phyloP scores from a whole-genome alignment of 805 yeast species.

The Candida arabinofermentans region DNA sequence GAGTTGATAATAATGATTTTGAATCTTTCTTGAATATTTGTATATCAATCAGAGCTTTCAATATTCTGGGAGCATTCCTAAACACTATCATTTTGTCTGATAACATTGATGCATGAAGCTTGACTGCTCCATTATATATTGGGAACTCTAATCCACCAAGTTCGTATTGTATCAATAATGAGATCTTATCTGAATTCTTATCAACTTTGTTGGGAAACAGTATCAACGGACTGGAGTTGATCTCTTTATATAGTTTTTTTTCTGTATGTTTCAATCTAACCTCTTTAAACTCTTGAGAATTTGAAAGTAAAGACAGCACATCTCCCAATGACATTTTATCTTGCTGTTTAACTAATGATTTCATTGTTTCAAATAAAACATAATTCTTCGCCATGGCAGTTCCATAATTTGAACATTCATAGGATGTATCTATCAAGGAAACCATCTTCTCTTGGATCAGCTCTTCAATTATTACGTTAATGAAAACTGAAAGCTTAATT shows the following conservation, averaged over 20 bases:
- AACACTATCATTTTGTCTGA: slow-evolving; percentile 43
- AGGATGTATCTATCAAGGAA: slow-evolving; percentile 10
- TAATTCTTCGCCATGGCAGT: slow-evolving; percentile 47
- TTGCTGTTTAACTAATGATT: slow-evolving; percentile 25
- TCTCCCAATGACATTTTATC: slow-evolving; percentile 13
- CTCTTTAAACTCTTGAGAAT: slow-evolving; percentile 38
- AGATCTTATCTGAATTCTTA: slow-evolving; percentile 34
- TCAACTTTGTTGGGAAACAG: slow-evolving; percentile 34
- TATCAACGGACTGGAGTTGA: slow-evolving; percentile 37
- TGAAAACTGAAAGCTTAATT: slow-evolving; percentile 30
- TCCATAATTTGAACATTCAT: slow-evolving; percentile 39
- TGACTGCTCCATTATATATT: slow-evolving; percentile 35
- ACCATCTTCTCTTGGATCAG: slow-evolving; percentile 33
- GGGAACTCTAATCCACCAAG: slow-evolving; percentile 49
- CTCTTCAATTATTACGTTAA: slow-evolving; percentile 30
- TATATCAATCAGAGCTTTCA: slow-evolving; percentile 42
- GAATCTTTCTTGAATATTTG: slow-evolving; percentile 40
- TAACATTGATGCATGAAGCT: slow-evolving; percentile 35
- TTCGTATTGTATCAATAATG: slow-evolving; percentile 44
- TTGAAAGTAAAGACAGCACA: slow-evolving; percentile 28
- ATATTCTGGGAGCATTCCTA: slow-evolving; percentile 38
- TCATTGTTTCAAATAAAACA: slow-evolving; percentile 41
- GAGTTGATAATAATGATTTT: slow-evolving; percentile 34
- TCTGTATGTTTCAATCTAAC: slow-evolving; percentile 41
- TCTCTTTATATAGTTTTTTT: slow-evolving; percentile 39